phyloP scores from a whole-genome alignment of 2,329 filamentous ascomycete species.

The Neoscytalidium dimidiatum region DNA sequence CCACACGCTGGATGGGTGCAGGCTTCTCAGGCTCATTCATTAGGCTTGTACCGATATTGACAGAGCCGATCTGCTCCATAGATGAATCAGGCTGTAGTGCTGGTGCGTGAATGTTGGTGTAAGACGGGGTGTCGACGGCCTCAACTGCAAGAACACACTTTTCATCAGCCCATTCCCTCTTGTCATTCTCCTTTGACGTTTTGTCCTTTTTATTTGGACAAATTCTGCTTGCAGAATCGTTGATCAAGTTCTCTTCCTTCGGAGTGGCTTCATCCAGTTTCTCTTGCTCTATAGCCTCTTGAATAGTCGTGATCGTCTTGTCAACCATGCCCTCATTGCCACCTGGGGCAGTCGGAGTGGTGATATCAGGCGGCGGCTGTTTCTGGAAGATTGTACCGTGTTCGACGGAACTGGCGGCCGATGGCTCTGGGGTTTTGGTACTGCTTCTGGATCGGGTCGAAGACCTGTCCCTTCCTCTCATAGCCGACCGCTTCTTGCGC shows the following conservation, averaged over 20 bases:
- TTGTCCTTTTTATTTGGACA: background rate
- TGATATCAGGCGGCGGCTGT: background rate
- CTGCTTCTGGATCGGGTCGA: background rate
- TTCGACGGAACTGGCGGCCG: background rate
- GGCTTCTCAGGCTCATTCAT: background rate
- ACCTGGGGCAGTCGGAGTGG: no score
- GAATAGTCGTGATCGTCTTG: background rate
- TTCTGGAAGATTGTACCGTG: background rate
- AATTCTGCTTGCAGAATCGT: background rate
- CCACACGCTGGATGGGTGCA: background rate
- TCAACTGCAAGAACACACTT: background rate
- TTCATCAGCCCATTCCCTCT: background rate
- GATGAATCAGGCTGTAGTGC: no score
- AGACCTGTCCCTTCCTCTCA: background rate
- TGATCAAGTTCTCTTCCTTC: background rate
- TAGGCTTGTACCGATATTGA: background rate
- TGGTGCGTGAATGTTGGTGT: no score
- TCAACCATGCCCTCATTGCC: constrained; percentile 2
- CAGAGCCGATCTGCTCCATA: no score
- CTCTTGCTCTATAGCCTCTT: background rate
- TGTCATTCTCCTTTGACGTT: background rate
- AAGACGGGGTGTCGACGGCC: no score
- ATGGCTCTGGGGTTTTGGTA: background rate
- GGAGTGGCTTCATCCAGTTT: background rate
- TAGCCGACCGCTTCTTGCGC: background rate